Evolutionary conservation across 2,329 filamentous ascomycete species (phyloP), one percentile per base, ranked within the genome.

Genomic region (Tolypocladium pustulatum): DNA sequence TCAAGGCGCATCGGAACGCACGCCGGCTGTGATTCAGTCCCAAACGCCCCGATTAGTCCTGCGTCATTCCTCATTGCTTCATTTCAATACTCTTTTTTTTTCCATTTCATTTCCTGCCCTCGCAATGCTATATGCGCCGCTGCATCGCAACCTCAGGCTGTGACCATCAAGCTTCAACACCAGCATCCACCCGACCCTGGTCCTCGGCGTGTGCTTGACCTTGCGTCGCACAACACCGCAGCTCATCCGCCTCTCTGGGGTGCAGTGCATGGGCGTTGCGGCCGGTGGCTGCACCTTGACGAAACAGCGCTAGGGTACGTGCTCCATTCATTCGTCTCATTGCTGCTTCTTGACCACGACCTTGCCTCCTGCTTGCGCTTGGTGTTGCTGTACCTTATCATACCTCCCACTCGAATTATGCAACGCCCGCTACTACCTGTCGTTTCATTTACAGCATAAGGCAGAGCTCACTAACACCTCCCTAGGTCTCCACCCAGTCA

Each of bases 401-500:
- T 34, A 4, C 32, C 32, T 5, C 32, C 32, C 32, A 34, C 4
- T 34, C 32, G 9, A 34, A 34, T n/a, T n/a, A n/a, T n/a, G n/a
- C n/a, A n/a, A n/a, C n/a, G n/a, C n/a, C n/a, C n/a, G n/a, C n/a
- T n/a, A n/a, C n/a, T n/a, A n/a, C n/a, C n/a, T n/a, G n/a, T n/a
- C n/a, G n/a, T n/a, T n/a, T n/a, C n/a, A n/a, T n/a, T n/a, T n/a
- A 34, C 32, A 5, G 32, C 32, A 9, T 9, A 34, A 4, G 32
- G 32, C 32, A 4, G 32, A 34, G 32, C 30, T 53, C 30, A 22
- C 49, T 34, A n/a, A 22, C 49, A 15, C 20, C 30, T 17, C 32
- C 6, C 30, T 13, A 53, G 49, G 30, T 22, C 13, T 30, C 49
- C 49, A 36, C 30, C 62, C 69, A 70, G 68, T 63, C 62, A 69